phyloP scores from a whole-genome alignment of 2,329 filamentous ascomycete genomes.

The Venturia carpophila region DNA sequence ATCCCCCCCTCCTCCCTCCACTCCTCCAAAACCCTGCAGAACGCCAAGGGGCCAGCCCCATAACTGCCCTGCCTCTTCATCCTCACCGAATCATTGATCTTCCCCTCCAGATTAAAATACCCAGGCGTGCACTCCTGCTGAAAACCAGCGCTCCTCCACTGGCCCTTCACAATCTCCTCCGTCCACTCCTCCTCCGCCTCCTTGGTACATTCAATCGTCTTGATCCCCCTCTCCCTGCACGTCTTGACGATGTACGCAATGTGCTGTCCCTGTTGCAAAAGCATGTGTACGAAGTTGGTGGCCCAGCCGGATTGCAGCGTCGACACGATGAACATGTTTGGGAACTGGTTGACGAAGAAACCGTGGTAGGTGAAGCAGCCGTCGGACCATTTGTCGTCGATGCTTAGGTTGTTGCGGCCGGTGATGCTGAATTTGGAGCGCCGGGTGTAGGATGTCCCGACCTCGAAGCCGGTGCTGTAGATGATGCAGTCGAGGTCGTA shows the following conservation, averaged over 20 bases:
- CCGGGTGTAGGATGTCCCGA: conserved; percentile 25
- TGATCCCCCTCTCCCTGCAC: conserved; percentile 1
- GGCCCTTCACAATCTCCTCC: conserved; percentile 13
- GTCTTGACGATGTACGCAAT: conserved; percentile 5
- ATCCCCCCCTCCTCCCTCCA: conserved; percentile 28
- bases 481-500: conserved; percentile 39
- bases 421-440: conserved; percentile 33
- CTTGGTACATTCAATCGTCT: conserved; percentile 11
- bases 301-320: conserved; percentile 12
- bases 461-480: conserved; percentile 35
- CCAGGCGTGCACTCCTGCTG: conserved; percentile 42
- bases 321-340: conserved; percentile 16
- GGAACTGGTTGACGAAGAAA: conserved; percentile 18
- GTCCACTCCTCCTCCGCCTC: conserved; percentile 17
- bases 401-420: conserved; percentile 38
- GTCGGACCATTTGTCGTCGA: conserved; percentile 41
- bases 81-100: background rate
- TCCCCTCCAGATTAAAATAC: conserved; percentile 45
- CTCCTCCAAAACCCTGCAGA: conserved; percentile 27
- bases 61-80: conserved; percentile 27
- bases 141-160: conserved; percentile 24
- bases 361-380: conserved; percentile 48
- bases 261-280: conserved; percentile 4
- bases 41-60: conserved; percentile 27
- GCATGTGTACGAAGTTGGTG: conserved; percentile 16